phyloP scores from a whole-genome alignment of 1,139 yeast genomes.

The Blastobotrys aristatus region DNA sequence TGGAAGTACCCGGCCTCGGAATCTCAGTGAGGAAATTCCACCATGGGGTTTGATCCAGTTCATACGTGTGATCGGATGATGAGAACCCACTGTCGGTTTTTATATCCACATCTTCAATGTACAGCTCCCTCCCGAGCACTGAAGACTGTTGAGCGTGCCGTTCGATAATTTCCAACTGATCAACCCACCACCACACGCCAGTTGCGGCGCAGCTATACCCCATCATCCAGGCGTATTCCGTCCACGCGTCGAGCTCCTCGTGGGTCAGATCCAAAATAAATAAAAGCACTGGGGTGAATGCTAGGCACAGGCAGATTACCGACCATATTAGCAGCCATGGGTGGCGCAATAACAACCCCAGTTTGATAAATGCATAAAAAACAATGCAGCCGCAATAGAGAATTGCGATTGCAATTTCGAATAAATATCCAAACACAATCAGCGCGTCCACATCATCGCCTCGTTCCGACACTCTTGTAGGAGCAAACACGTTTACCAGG shows the following conservation, averaged over 20 bases:
- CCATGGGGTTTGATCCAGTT: neutral
- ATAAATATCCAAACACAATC: conserved; percentile 63
- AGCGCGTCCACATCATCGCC: conserved; percentile 32
- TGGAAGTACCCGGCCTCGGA: conserved; percentile 10
- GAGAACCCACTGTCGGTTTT: neutral
- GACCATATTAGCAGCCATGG: conserved; percentile 7
- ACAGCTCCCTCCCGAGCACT: conserved; percentile 12
- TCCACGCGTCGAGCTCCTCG: conserved; percentile 63
- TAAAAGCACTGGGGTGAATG: conserved; percentile 64
- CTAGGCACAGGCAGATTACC: conserved; percentile 45
- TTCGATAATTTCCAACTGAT: conserved; percentile 46
- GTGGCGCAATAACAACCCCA: conserved; percentile 7
- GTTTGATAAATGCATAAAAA: conserved; percentile 43
- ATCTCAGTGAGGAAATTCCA: conserved; percentile 2
- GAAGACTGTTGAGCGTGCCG: conserved; percentile 3
- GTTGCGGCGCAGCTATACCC: conserved; percentile 39
- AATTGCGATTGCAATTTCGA: conserved; percentile 66
- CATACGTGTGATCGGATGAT: neutral
- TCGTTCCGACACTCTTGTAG: conserved; percentile 37
- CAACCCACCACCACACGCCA: conserved; percentile 87
- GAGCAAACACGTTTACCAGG: conserved; percentile 56
- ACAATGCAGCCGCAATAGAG: conserved; percentile 63
- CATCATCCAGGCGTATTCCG: conserved; percentile 71
- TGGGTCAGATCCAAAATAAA: conserved; percentile 75
- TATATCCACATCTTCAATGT: conserved; percentile 10